Conservation (phyloP, 768 basidiomycete genomes). For the Guyanaporus albipodus region DNA sequence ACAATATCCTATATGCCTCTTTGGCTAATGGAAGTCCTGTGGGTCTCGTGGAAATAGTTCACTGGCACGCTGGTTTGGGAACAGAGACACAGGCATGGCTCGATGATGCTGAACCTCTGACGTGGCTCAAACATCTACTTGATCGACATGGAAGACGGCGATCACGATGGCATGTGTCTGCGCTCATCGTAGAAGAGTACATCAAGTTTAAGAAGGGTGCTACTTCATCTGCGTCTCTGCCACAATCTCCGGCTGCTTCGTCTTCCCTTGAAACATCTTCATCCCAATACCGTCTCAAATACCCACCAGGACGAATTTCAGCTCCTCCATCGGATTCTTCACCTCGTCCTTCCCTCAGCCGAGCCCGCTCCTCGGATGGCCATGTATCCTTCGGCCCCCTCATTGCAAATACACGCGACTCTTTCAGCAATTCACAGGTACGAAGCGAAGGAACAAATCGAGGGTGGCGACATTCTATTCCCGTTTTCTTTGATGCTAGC, state of each 20-base stretch:
- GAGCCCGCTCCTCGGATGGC: slow-evolving; percentile 43
- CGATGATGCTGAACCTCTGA: slow-evolving; percentile 64
- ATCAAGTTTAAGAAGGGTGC: slow-evolving; percentile 37
- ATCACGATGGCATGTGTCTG: slow-evolving; percentile 61
- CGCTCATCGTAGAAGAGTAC: slow-evolving; percentile 67
- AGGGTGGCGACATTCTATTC: slow-evolving; percentile 29
- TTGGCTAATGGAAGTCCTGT: slow-evolving; percentile 32
- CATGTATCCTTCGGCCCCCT: slow-evolving; percentile 57
- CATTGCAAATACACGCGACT: slow-evolving; percentile 44
- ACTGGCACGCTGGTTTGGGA: slow-evolving; percentile 59
- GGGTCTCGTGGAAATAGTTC: slow-evolving; percentile 48
- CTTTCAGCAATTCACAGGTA: slow-evolving; percentile 42
- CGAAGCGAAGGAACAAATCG: slow-evolving; percentile 37
- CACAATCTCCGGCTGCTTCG: slow-evolving; percentile 11
- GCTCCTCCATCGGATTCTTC: slow-evolving; percentile 38
- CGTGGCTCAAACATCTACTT: slow-evolving; percentile 67
- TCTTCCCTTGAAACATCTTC: slow-evolving; percentile 15
- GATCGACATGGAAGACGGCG: slow-evolving; percentile 43
- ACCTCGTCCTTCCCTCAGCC: slow-evolving; percentile 37
- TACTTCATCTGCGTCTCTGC: slow-evolving; percentile 10
- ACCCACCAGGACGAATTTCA: slow-evolving; percentile 17
- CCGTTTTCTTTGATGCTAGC: slow-evolving; percentile 23
- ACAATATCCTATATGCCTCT: slow-evolving; percentile 47
- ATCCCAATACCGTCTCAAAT: slow-evolving; percentile 11
- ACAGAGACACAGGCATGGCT: slow-evolving; percentile 45